Evolutionary conservation across 331 rosid species (phyloP).

Genomic region (Malus hybrid): DNA sequence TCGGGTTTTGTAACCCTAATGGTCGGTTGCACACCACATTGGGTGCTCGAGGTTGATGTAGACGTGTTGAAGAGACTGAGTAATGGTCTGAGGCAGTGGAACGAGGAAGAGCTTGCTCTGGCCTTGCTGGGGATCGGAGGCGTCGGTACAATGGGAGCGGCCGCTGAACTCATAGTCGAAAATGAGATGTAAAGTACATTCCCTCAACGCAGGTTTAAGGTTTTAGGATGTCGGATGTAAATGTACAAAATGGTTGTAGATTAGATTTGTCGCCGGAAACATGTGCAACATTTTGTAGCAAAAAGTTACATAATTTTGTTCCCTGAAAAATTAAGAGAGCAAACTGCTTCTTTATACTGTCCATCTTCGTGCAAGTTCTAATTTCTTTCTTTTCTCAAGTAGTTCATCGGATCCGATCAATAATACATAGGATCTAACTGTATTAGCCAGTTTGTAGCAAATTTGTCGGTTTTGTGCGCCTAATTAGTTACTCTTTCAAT

Average conservation of each 20-base stretch:
- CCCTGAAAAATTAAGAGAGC: no score
- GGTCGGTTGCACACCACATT: constrained; percentile 43
- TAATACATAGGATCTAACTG: background rate
- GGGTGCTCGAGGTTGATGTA: constrained; percentile 48
- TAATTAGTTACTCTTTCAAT: background rate
- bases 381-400: no score
- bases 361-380: no score
- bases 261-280: background rate
- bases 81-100: constrained; percentile 40
- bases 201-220: background rate
- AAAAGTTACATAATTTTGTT: no score
- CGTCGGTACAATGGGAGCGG: constrained; percentile 37
- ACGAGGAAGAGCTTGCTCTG: constrained; percentile 47
- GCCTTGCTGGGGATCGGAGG: constrained; percentile 50
- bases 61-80: constrained; percentile 44
- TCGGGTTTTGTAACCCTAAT: constrained; percentile 42
- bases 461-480: background rate
- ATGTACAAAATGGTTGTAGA: constrained; percentile 9
- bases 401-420: background rate
- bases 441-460: background rate
- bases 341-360: no score
- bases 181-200: constrained; percentile 23
- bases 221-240: background rate
- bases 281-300: background rate
- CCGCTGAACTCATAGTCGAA: constrained; percentile 42